A percentile compares a stretch with the other conserved stretches of the same genome.
These are phyloP conservation scores for Leersia perrieri DNA, from an alignment of 176 grass and related monocot species.

Conservation along the genomic window DNA sequence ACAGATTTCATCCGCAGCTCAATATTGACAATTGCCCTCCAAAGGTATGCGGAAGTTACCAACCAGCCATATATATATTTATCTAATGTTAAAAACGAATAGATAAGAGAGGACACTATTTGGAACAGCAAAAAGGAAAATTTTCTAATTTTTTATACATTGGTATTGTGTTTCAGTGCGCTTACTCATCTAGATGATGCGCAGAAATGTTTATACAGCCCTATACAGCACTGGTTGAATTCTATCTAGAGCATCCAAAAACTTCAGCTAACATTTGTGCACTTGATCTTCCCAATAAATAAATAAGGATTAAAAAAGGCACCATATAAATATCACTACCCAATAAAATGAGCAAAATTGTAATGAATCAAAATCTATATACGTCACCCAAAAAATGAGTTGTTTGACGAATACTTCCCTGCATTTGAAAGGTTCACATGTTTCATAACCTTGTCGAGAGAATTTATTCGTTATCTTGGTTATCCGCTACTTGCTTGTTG, in stretches of 20 bases:
- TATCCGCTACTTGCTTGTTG: constrained; percentile 46
- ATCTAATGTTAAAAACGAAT: no score
- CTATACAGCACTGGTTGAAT: constrained; percentile 25
- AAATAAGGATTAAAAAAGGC: constrained; percentile 4
- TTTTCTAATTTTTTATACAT: constrained; percentile 12
- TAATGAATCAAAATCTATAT: constrained; percentile 21
- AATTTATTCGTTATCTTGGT: constrained; percentile 42
- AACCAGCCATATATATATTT: no score
- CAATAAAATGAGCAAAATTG: constrained; percentile 31
- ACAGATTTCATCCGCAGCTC: not conserved
- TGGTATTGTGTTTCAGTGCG: constrained; percentile 1
- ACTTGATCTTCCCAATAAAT: constrained; percentile 24
- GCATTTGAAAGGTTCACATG: constrained; percentile 27
- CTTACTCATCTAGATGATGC: constrained; percentile 6
- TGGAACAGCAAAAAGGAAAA: not conserved
- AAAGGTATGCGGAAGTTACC: not conserved
- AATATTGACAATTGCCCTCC: not conserved
- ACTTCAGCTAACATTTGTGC: constrained; percentile 34
- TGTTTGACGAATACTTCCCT: constrained; percentile 11
- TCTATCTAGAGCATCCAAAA: constrained; percentile 27
- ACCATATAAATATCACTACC: not conserved
- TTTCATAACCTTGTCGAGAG: constrained; percentile 22
- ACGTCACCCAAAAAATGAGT: not conserved
- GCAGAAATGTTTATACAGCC: constrained; percentile 3
- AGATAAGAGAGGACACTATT: not conserved